Conservation (phyloP, 169 alveolate genomes). For the Condylostoma magnum region DNA sequence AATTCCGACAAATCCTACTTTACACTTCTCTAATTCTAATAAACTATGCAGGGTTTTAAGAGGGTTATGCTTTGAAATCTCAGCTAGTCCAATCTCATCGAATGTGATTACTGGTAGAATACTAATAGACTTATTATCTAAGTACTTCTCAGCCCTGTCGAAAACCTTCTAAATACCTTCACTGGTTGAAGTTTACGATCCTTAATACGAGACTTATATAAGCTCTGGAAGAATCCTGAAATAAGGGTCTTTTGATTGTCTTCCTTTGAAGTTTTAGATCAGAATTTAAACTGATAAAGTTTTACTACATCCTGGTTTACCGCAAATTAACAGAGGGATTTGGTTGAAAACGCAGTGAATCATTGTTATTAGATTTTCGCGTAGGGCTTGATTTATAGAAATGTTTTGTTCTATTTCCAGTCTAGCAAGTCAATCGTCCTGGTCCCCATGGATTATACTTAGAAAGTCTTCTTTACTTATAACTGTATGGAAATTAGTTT, state of each 20-base stretch:
- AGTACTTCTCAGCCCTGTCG: conserved; percentile 32
- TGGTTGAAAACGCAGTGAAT: conserved; percentile 43
- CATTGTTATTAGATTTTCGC: conserved; percentile 43
- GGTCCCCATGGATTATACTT: too few relatives aligned
- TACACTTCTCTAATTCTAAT: conserved; percentile 42
- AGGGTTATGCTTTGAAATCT: conserved; percentile 57
- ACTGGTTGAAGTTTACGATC: conserved; percentile 45
- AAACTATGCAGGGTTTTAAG: conserved; percentile 59
- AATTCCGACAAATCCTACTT: conserved; percentile 50
- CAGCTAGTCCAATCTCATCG: conserved; percentile 78
- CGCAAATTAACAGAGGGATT: conserved; percentile 55
- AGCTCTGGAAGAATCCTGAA: conserved; percentile 39
- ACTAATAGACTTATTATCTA: conserved; percentile 15
- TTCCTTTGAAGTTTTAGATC: conserved; percentile 43
- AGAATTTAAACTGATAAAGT: conserved; percentile 41
- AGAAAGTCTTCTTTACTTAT: too few relatives aligned
- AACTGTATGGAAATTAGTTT: too few relatives aligned
- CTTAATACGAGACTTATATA: conserved; percentile 37
- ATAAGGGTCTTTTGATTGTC: conserved; percentile 28
- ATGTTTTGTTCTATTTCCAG: conserved; percentile 34
- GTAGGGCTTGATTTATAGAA: conserved; percentile 43
- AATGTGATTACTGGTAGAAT: conserved; percentile 33
- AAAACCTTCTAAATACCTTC: conserved; percentile 41
- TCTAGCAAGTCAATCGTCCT: conserved; percentile 10
- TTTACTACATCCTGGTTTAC: conserved; percentile 65